Evolutionary conservation across 306 rosid species (phyloP).

Genomic region (Gynostemma pentaphyllum): DNA sequence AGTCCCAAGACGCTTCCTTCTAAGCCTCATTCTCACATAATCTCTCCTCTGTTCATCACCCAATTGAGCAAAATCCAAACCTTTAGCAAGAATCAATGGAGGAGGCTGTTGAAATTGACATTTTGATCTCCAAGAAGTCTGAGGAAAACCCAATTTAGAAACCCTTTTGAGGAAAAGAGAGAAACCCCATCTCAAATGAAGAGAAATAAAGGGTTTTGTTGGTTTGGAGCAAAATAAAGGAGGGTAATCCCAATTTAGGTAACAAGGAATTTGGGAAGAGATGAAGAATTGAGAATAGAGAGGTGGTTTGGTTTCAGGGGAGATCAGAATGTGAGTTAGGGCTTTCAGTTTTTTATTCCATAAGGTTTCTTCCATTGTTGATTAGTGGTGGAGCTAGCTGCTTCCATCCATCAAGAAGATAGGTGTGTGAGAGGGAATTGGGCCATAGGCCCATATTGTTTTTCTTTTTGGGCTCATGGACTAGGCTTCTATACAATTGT

Average conservation of each 20-base stretch:
- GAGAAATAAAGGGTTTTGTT: conserved; percentile 19
- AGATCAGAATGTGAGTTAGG: conserved; percentile 64
- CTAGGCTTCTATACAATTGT: neutral
- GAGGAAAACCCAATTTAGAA: conserved; percentile 26
- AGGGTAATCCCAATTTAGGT: conserved; percentile 79
- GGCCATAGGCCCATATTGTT: neutral
- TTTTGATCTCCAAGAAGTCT: conserved; percentile 69
- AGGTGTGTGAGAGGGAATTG: too few relatives aligned
- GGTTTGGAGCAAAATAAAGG: conserved; percentile 54
- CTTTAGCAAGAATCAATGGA: conserved; percentile 56
- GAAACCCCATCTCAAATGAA: conserved; percentile 40
- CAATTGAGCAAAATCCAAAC: conserved; percentile 53
- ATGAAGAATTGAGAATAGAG: conserved; percentile 71
- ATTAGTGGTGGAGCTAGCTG: too few relatives aligned
- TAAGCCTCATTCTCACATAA: conserved; percentile 42
- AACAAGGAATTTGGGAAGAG: conserved; percentile 57
- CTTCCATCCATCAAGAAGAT: too few relatives aligned
- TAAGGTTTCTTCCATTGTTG: conserved; percentile 34
- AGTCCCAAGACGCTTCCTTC: conserved; percentile 26
- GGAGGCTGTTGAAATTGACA: conserved; percentile 79
- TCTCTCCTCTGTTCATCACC: conserved; percentile 29
- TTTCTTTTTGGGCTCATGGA: neutral
- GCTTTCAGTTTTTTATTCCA: conserved; percentile 54
- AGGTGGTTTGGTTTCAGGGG: conserved; percentile 45
- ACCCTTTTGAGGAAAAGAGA: conserved; percentile 56